phyloP scores from a whole-genome alignment of 305 asterid species.

The Andrographis paniculata region DNA sequence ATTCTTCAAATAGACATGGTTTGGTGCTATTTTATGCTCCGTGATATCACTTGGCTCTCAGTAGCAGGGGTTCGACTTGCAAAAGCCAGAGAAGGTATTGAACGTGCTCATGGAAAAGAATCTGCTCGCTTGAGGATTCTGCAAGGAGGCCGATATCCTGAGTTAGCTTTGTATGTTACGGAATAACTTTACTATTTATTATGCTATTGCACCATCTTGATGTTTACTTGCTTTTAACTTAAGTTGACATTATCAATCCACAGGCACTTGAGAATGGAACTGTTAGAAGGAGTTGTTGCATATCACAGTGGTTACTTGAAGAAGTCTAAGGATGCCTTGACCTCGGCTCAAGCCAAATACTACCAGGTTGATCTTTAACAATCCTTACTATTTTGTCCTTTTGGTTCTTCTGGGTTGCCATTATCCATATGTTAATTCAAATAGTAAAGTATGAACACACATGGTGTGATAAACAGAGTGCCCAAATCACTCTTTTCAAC shows the following conservation, averaged over 20 bases:
- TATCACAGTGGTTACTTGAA: slow-evolving; percentile 66
- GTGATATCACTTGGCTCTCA: slow-evolving; percentile 83
- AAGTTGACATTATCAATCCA: slow-evolving; percentile 16
- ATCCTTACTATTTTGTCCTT: slow-evolving; percentile 3
- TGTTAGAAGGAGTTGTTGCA: slow-evolving; percentile 89
- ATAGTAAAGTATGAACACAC: too few relatives aligned
- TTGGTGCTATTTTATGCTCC: slow-evolving; percentile 96
- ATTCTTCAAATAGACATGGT: slow-evolving; percentile 95
- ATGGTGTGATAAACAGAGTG: too few relatives aligned
- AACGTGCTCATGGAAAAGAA: slow-evolving; percentile 92
- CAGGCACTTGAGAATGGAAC: slow-evolving; percentile 84
- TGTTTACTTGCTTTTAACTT: slow-evolving; percentile 10
- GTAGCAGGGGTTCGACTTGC: slow-evolving; percentile 82
- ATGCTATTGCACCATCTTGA: slow-evolving; percentile 8
- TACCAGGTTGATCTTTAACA: slow-evolving; percentile 39
- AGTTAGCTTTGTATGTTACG: slow-evolving; percentile 71
- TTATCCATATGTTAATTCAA: not conserved
- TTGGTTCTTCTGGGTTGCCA: slow-evolving; percentile 11
- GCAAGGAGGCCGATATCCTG: slow-evolving; percentile 81
- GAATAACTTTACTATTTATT: slow-evolving; percentile 11
- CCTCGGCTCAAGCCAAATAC: slow-evolving; percentile 66
- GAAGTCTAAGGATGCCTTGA: slow-evolving; percentile 50
- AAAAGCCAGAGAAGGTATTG: slow-evolving; percentile 83
- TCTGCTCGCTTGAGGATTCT: slow-evolving; percentile 73
- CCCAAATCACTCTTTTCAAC: too few relatives aligned